Conservation (phyloP, 257 asterid species). For the Paraleonurus japonicus region DNA sequence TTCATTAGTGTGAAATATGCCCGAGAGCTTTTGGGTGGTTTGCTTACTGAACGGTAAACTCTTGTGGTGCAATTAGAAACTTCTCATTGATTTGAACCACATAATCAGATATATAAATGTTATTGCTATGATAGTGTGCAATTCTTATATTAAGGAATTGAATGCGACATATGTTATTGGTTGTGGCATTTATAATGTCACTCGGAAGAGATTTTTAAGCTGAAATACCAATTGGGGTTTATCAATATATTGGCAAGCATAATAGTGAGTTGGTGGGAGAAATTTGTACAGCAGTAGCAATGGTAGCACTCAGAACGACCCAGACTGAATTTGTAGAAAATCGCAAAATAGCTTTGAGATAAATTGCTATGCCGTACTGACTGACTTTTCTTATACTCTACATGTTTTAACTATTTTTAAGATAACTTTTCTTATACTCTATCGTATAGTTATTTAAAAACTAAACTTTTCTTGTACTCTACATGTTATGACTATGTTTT, state of each 20-base stretch:
- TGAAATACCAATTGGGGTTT: background rate
- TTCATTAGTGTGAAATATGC: background rate
- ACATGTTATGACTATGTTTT: background rate
- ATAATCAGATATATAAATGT: background rate
- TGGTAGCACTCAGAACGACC: background rate
- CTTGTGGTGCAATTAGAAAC: background rate
- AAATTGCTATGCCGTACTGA: background rate
- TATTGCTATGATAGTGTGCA: background rate
- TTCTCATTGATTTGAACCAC: background rate
- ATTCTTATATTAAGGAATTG: background rate
- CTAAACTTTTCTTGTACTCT: background rate
- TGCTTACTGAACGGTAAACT: conserved; percentile 7
- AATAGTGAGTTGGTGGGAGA: background rate
- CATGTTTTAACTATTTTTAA: background rate
- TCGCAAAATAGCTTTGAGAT: background rate
- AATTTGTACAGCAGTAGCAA: background rate
- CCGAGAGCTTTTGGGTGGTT: background rate
- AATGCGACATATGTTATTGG: background rate
- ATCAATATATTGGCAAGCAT: background rate
- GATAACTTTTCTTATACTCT: background rate
- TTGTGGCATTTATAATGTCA: background rate
- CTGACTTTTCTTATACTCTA: background rate
- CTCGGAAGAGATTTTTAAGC: background rate
- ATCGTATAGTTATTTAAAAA: background rate
- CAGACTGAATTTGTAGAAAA: background rate